These are phyloP conservation scores for Nemania bipapillata DNA, from an alignment of 2,329 filamentous ascomycete species.

Conservation along the genomic window DNA sequence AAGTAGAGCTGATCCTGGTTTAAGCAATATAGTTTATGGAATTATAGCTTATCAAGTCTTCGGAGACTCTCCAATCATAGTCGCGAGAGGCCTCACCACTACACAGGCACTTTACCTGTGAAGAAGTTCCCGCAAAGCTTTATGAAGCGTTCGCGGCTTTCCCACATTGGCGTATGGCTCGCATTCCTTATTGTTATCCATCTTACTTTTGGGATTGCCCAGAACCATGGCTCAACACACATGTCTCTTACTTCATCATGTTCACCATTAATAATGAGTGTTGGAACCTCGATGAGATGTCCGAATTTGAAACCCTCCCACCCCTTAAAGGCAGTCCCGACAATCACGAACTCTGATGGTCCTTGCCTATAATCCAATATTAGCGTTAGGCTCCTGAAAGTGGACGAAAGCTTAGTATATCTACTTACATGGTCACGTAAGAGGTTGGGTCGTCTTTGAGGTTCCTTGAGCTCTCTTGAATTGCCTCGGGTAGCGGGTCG, in stretches of 20 bases:
- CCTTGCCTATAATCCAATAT: no score
- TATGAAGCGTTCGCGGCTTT: background rate
- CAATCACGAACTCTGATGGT: background rate
- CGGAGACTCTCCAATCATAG: no score
- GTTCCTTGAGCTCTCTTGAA: background rate
- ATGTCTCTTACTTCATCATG: background rate
- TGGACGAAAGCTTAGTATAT: no score
- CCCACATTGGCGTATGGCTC: slow-evolving; percentile 6
- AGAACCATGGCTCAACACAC: slow-evolving; percentile 3
- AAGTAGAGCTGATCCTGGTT: no score
- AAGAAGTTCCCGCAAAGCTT: background rate
- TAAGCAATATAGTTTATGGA: no score
- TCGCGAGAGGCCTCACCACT: no score
- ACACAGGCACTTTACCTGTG: no score
- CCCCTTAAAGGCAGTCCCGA: background rate
- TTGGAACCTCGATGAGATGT: background rate
- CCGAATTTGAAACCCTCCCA: background rate
- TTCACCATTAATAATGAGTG: background rate
- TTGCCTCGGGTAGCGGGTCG: background rate
- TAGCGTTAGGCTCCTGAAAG: no score
- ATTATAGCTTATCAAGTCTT: no score
- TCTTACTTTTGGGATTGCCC: slow-evolving; percentile 3
- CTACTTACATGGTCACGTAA: background rate
- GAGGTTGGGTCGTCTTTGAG: background rate
- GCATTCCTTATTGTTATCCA: background rate